Evolutionary conservation across 2,329 filamentous ascomycete genomes (phyloP).

Genomic region (Lithohypha guttulata): DNA sequence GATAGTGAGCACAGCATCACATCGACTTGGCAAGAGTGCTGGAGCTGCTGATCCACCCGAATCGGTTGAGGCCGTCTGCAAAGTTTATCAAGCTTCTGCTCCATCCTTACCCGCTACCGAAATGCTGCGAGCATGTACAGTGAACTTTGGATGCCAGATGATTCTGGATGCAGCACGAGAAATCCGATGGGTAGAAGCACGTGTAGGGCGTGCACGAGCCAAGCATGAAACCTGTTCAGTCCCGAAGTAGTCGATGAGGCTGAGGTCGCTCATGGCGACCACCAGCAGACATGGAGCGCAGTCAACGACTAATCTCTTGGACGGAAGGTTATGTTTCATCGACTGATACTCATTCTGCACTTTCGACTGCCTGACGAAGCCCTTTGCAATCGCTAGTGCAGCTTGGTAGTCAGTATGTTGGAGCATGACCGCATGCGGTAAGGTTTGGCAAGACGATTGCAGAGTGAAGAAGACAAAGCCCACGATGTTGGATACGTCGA

Average conservation of each 20-base stretch:
- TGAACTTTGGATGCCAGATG: background rate
- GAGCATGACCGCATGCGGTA: constrained; percentile 6
- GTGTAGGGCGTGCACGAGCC: constrained; percentile 6
- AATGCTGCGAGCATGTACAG: constrained; percentile 4
- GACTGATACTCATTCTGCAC: background rate
- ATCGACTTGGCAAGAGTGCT: background rate
- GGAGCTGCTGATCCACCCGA: background rate
- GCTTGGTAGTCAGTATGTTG: background rate
- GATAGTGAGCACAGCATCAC: constrained; percentile 1
- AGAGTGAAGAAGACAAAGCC: constrained; percentile 2
- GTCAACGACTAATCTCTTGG: constrained; percentile 3
- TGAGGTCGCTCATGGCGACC: background rate
- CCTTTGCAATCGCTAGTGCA: background rate
- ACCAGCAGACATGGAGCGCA: constrained; percentile 5
- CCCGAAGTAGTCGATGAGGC: constrained; percentile 1
- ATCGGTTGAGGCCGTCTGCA: constrained; percentile 5
- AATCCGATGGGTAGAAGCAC: background rate
- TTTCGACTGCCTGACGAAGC: background rate
- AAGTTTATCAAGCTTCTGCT: background rate
- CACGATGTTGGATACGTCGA: background rate
- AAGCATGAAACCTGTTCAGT: constrained; percentile 1
- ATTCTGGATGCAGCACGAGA: background rate
- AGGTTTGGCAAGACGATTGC: constrained; percentile 1
- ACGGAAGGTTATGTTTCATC: constrained; percentile 6
- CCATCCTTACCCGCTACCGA: background rate